phyloP scores from a whole-genome alignment of 257 asterid species.

The Osmanthus fragrans region DNA sequence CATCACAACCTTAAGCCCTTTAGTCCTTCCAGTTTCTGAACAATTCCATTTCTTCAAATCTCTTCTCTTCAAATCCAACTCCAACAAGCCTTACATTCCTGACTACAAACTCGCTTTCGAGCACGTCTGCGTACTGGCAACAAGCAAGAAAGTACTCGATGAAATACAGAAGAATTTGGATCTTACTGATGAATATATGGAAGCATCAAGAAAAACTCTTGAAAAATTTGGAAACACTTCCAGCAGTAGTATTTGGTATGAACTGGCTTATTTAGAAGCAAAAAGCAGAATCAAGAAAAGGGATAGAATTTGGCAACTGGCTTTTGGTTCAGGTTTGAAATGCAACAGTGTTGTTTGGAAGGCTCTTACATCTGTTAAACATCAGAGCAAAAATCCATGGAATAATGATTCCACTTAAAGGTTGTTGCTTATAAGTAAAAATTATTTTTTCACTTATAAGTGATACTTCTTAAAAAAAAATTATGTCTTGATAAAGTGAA shows the following conservation, averaged over 20 bases:
- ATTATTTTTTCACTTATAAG: not conserved
- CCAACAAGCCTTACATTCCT: conserved; percentile 61
- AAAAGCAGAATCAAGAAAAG: conserved; percentile 48
- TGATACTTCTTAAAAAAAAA: not conserved
- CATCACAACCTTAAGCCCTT: conserved; percentile 63
- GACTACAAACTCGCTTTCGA: conserved; percentile 63
- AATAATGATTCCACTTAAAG: conserved; percentile 12
- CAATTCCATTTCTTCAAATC: conserved; percentile 63
- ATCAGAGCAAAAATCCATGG: conserved; percentile 42
- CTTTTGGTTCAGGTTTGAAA: conserved; percentile 72
- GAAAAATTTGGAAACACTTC: conserved; percentile 80
- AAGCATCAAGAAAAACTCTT: conserved; percentile 70
- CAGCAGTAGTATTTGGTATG: conserved; percentile 81
- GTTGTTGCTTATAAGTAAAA: not conserved
- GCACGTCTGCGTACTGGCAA: conserved; percentile 63
- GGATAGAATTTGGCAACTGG: conserved; percentile 67
- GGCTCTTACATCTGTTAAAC: conserved; percentile 40
- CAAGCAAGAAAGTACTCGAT: conserved; percentile 57
- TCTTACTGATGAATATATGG: conserved; percentile 70
- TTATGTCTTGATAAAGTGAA: not conserved
- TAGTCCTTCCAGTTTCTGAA: conserved; percentile 68
- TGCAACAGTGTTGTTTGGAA: conserved; percentile 76
- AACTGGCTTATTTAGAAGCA: conserved; percentile 66
- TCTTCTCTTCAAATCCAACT: conserved; percentile 30
- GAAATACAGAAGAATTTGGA: conserved; percentile 62